phyloP scores from a whole-genome alignment of 805 yeast genomes.

The Candida fluviatilis region DNA sequence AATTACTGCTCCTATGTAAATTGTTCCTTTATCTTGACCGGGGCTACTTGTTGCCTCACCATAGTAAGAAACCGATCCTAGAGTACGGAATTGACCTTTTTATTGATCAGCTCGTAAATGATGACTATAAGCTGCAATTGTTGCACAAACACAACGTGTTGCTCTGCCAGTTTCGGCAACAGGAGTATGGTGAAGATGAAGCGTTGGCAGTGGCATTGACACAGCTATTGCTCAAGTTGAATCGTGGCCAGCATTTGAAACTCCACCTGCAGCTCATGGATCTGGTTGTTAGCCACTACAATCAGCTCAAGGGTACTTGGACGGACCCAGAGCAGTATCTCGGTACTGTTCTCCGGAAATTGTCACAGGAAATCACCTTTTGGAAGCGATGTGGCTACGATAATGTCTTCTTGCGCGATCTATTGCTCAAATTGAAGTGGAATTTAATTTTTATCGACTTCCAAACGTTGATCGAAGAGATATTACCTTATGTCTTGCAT shows the following conservation, averaged over 20 bases:
- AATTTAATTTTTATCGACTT: slow-evolving; percentile 24
- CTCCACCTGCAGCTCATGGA: slow-evolving; percentile 11
- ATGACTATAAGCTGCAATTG: slow-evolving; percentile 4
- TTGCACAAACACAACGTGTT: slow-evolving; percentile 11
- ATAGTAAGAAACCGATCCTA: slow-evolving; percentile 21
- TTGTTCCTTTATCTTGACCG: slow-evolving; percentile 34
- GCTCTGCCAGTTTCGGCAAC: slow-evolving; percentile 8
- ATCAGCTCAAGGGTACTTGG: slow-evolving; percentile 14
- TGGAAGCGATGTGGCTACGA: slow-evolving; percentile 18
- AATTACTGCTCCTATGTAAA: slow-evolving; percentile 20
- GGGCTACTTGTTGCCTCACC: slow-evolving; percentile 30
- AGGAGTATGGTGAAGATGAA: slow-evolving; percentile 4
- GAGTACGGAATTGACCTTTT: slow-evolving; percentile 22
- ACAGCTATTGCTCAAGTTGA: slow-evolving; percentile 17
- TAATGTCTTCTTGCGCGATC: slow-evolving; percentile 12
- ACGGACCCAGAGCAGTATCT: slow-evolving; percentile 13
- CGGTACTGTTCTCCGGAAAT: slow-evolving; percentile 8
- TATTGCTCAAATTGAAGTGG: slow-evolving; percentile 26
- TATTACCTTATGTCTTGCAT: slow-evolving; percentile 18
- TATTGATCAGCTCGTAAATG: slow-evolving; percentile 10
- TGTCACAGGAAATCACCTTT: slow-evolving; percentile 16
- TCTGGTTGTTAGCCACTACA: slow-evolving; percentile 13
- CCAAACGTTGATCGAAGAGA: slow-evolving; percentile 12
- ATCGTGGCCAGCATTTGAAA: slow-evolving; percentile 12
- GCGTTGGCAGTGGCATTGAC: slow-evolving; percentile 12